Conservation (phyloP, 208 protist species). For the Leishmania arabica region DNA sequence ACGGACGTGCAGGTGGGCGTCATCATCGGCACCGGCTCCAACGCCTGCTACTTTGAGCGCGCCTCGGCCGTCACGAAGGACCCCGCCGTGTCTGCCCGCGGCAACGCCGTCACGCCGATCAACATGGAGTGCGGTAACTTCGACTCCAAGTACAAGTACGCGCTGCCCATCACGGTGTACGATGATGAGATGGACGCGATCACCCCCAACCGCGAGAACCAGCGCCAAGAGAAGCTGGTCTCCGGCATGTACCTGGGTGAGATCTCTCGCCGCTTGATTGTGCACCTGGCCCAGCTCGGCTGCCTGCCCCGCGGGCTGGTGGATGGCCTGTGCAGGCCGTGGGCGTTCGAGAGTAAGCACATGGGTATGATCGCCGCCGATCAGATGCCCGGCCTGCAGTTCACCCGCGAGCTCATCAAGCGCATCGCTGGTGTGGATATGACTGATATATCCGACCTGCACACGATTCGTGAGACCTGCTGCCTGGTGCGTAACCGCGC, state of each 20-base stretch:
- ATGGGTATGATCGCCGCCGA: slow-evolving; percentile 67
- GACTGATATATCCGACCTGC: slow-evolving; percentile 42
- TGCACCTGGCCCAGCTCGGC: slow-evolving; percentile 48
- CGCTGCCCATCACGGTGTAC: slow-evolving; percentile 73
- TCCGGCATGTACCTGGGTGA: slow-evolving; percentile 93
- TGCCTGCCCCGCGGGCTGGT: slow-evolving; percentile 54
- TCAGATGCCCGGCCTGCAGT: slow-evolving; percentile 73
- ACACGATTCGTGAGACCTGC: slow-evolving; percentile 67
- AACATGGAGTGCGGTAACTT: slow-evolving; percentile 95
- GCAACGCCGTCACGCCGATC: slow-evolving; percentile 60
- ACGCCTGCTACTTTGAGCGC: slow-evolving; percentile 92
- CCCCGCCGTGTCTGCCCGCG: slow-evolving; percentile 45
- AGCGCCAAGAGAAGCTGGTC: slow-evolving; percentile 90
- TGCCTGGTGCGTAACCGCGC: slow-evolving; percentile 73
- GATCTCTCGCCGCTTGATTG: slow-evolving; percentile 66
- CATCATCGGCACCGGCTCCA: slow-evolving; percentile 92
- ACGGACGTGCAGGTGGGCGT: slow-evolving; percentile 70
- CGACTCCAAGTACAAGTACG: slow-evolving; percentile 77
- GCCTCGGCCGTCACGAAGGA: slow-evolving; percentile 77
- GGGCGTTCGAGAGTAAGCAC: slow-evolving; percentile 61
- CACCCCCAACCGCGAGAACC: slow-evolving; percentile 67
- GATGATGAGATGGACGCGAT: slow-evolving; percentile 72
- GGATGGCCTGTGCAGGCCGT: slow-evolving; percentile 42
- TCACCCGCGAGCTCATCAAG: slow-evolving; percentile 56
- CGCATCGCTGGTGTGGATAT: slow-evolving; percentile 55